These are phyloP conservation scores for Hondaea fermentalgiana DNA, from an alignment of 108 stramenopile genomes.

Conservation along the genomic window DNA sequence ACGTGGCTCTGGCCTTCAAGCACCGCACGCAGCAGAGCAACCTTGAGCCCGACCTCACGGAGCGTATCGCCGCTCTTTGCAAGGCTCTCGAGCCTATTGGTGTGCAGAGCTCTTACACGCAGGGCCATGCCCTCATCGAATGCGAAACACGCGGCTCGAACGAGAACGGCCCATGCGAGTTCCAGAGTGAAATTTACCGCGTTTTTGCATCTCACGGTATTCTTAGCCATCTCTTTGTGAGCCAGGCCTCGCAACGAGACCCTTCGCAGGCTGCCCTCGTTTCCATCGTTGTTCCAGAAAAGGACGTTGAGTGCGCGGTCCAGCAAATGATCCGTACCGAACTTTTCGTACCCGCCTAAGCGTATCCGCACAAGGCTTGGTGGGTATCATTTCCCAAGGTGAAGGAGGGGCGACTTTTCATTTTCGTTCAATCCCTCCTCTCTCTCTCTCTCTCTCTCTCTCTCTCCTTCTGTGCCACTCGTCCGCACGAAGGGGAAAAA, in stretches of 20 bases:
- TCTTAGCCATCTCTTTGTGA: background rate
- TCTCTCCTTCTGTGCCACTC: too few relatives aligned
- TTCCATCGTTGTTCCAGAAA: background rate
- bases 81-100: background rate
- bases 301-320: background rate
- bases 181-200: background rate
- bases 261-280: background rate
- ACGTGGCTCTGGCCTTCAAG: background rate
- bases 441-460: too few relatives aligned
- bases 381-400: too few relatives aligned
- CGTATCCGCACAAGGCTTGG: background rate
- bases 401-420: too few relatives aligned
- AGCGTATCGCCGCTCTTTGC: background rate
- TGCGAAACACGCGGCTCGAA: background rate
- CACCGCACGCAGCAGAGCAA: too few relatives aligned
- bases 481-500: too few relatives aligned
- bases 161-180: background rate
- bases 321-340: background rate
- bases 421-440: too few relatives aligned
- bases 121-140: background rate
- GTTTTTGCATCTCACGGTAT: background rate
- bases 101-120: background rate
- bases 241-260: background rate
- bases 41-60: background rate
- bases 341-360: background rate